A percentile compares a stretch with the other conserved stretches of the same genome.
Evolutionary conservation across 169 alveolate species (phyloP).

Genomic region (Plasmodium coatneyi): DNA sequence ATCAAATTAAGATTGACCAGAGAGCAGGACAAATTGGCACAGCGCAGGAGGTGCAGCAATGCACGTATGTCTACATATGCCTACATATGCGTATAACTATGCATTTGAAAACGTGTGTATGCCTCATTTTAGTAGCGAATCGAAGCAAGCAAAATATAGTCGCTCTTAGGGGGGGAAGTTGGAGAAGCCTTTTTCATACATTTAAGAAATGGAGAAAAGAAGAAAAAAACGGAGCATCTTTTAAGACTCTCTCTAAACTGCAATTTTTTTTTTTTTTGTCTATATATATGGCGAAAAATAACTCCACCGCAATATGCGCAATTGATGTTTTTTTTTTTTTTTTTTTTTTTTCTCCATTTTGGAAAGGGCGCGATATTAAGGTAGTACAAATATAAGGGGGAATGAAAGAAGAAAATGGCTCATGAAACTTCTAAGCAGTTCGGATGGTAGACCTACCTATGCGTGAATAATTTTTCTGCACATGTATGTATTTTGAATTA

Average conservation of each 20-base stretch:
- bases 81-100: background rate
- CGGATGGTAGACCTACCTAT: background rate
- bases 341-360: background rate
- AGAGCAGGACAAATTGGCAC: background rate
- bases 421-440: background rate
- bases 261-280: conserved; percentile 4
- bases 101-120: background rate
- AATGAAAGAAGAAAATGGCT: background rate
- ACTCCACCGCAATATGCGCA: background rate
- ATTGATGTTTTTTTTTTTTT: background rate
- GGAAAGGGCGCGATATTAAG: background rate
- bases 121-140: background rate
- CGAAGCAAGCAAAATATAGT: background rate
- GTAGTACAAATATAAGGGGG: background rate
- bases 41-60: background rate
- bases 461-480: background rate
- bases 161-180: background rate
- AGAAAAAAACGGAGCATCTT: background rate
- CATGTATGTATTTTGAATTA: background rate
- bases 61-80: background rate
- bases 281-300: background rate
- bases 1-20: background rate
- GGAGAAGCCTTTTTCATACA: background rate
- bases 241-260: background rate
- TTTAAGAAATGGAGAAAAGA: background rate